A percentile compares a stretch with the other conserved stretches of the same genome.
Conservation (phyloP, 371 early-diverging fungal species). For the Apophysomyces trapeziformis region DNA sequence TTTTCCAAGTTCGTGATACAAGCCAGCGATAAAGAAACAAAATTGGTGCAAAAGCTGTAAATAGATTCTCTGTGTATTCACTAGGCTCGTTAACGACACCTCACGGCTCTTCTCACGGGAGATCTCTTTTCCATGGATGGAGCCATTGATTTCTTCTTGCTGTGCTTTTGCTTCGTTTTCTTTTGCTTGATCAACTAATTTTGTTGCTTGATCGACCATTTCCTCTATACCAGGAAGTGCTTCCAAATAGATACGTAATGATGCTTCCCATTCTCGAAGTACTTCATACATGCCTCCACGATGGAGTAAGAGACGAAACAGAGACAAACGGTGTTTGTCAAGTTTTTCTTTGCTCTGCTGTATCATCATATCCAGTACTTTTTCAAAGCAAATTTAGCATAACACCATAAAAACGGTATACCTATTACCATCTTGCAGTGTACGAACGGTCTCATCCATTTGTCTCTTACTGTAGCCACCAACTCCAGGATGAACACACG, state of each 20-base stretch:
- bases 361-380: constrained; percentile 57
- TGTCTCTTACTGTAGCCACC: constrained; percentile 19
- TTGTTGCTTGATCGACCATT: constrained; percentile 12
- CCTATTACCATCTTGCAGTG: constrained; percentile 26
- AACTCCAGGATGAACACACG: constrained; percentile 43
- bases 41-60: constrained; percentile 58
- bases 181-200: constrained; percentile 17
- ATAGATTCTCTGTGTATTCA: constrained; percentile 7
- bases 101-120: neutral
- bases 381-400: neutral
- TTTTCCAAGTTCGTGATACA: constrained; percentile 45
- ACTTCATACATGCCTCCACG: constrained; percentile 45
- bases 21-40: constrained; percentile 64
- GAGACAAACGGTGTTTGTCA: constrained; percentile 18
- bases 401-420: neutral
- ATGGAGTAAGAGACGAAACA: constrained; percentile 16
- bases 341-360: constrained; percentile 36
- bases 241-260: constrained; percentile 22
- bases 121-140: neutral
- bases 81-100: neutral
- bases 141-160: neutral
- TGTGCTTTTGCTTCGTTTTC: constrained; percentile 20
- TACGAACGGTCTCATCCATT: constrained; percentile 19
- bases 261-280: constrained; percentile 18
- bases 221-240: constrained; percentile 15